Conservation (phyloP, 139 green algal genomes). For the Tetradesmus obliquus region DNA sequence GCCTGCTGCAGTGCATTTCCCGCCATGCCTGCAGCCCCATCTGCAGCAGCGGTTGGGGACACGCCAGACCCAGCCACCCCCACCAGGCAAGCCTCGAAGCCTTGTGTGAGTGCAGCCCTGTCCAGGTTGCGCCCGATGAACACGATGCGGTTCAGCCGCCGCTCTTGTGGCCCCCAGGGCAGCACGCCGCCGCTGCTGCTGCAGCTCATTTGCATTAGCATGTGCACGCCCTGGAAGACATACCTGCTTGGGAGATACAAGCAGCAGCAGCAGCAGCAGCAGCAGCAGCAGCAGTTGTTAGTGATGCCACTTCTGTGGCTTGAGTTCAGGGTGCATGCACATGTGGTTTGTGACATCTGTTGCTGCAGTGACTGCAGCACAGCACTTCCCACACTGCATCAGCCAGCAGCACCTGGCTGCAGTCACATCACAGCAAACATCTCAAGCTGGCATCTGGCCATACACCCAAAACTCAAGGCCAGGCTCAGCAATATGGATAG, state of each 20-base stretch:
- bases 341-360: too few relatives aligned
- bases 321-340: too few relatives aligned
- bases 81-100: constrained; percentile 83
- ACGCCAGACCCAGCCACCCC: neutral
- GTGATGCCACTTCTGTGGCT: too few relatives aligned
- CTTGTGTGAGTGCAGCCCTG: constrained; percentile 75
- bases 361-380: too few relatives aligned
- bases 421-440: too few relatives aligned
- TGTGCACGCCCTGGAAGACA: constrained; percentile 89
- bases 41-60: neutral
- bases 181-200: constrained; percentile 69
- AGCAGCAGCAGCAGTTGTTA: neutral
- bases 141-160: constrained; percentile 81
- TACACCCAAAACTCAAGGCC: too few relatives aligned
- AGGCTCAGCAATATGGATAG: too few relatives aligned
- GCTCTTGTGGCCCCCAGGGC: constrained; percentile 74
- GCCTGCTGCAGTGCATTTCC: too few relatives aligned
- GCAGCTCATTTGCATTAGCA: constrained; percentile 82
- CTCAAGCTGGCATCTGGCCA: too few relatives aligned
- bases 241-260: constrained; percentile 49
- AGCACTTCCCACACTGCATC: too few relatives aligned
- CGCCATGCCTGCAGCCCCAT: neutral
- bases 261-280: neutral
- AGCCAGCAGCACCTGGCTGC: too few relatives aligned
- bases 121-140: constrained; percentile 97